These are phyloP conservation scores for Heliosperma pusillum DNA, from an alignment of 148 eudicot genomes.

Conservation along the genomic window DNA sequence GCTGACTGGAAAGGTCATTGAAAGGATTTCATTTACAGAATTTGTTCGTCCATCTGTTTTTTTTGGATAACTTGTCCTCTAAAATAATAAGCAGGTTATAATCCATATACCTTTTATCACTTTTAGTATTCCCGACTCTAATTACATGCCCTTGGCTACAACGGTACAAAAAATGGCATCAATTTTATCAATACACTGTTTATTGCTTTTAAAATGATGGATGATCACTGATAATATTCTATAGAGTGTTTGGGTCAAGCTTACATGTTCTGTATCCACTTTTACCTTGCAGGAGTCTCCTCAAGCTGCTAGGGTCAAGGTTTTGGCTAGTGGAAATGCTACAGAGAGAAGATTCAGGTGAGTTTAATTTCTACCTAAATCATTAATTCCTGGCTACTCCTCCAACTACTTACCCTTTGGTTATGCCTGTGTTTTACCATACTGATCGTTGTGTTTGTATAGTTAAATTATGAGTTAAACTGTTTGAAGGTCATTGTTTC, in stretches of 20 bases:
- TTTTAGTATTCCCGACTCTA: neutral
- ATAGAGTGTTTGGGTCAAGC: neutral
- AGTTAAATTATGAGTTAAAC: neutral
- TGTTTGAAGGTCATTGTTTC: neutral
- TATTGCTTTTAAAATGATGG: neutral
- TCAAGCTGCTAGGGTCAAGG: slow-evolving; percentile 97
- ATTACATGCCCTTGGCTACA: neutral
- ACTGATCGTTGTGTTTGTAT: neutral
- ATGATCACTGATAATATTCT: neutral
- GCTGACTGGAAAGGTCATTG: neutral
- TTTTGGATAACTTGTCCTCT: neutral
- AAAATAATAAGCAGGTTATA: neutral
- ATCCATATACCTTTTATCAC: neutral
- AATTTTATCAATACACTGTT: neutral
- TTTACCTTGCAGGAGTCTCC: slow-evolving; percentile 78
- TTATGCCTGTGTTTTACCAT: neutral
- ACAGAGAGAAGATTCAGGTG: slow-evolving; percentile 96
- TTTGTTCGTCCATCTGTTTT: neutral
- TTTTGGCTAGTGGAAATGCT: slow-evolving; percentile 96
- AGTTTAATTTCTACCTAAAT: slow-evolving; percentile 3
- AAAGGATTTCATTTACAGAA: neutral
- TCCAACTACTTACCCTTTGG: neutral
- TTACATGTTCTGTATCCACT: neutral
- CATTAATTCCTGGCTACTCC: neutral
- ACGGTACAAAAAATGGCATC: neutral